These are phyloP conservation scores for Aegilops longissima DNA, from an alignment of 176 grass and related monocot genomes.

Conservation along the genomic window DNA sequence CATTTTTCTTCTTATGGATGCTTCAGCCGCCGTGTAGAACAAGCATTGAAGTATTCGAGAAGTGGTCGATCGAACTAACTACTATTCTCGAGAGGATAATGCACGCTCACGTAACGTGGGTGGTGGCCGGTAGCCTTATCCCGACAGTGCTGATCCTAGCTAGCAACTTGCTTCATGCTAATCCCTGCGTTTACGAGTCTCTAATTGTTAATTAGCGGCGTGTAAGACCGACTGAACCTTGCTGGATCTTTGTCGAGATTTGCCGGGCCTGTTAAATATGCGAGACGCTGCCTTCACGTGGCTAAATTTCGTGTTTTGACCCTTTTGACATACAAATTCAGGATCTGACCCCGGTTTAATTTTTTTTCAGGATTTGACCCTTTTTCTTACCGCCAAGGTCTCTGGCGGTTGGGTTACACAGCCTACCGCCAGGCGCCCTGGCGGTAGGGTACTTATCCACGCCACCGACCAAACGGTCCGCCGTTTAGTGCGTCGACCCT, in stretches of 20 bases:
- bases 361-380: too few relatives aligned
- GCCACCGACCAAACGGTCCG: too few relatives aligned
- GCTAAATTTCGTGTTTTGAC: too few relatives aligned
- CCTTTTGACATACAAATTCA: too few relatives aligned
- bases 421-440: too few relatives aligned
- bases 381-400: too few relatives aligned
- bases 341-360: too few relatives aligned
- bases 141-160: too few relatives aligned
- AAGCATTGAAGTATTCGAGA: neutral
- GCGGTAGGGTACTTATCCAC: too few relatives aligned
- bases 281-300: constrained; percentile 10
- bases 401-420: too few relatives aligned
- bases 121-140: neutral
- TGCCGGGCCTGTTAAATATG: neutral
- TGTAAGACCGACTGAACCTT: neutral
- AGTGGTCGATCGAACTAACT: neutral
- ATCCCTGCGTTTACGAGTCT: neutral
- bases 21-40: neutral
- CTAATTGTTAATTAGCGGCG: neutral
- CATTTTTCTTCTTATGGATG: neutral
- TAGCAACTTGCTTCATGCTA: neutral
- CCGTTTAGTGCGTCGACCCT: too few relatives aligned
- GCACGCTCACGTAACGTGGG: neutral
- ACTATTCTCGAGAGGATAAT: neutral
- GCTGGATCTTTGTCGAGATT: neutral